phyloP scores from a whole-genome alignment of 768 basidiomycete species.

The Boletus tylopilopsis region DNA sequence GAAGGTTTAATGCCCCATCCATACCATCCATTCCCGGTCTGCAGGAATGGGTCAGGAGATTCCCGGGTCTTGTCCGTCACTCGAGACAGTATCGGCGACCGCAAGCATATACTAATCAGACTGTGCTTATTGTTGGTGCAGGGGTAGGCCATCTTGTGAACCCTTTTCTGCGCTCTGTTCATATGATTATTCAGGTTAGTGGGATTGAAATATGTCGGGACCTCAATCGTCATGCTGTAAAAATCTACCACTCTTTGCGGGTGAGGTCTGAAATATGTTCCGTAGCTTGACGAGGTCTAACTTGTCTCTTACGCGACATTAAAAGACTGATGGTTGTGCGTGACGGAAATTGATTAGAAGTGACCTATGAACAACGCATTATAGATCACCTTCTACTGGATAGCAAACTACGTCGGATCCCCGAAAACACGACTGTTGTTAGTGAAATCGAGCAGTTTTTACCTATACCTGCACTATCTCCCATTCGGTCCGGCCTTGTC shows the following conservation, averaged over 20 bases:
- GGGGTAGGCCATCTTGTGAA: neutral
- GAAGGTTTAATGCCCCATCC: slow-evolving; percentile 7
- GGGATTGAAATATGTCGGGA: slow-evolving; percentile 14
- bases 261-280: neutral
- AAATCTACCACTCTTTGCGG: slow-evolving; percentile 12
- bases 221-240: slow-evolving; percentile 4
- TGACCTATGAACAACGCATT: neutral
- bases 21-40: slow-evolving; percentile 12
- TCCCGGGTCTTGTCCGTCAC: slow-evolving; percentile 35
- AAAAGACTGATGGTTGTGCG: slow-evolving; percentile 8
- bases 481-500: slow-evolving; percentile 13
- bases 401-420: neutral
- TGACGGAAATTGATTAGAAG: neutral
- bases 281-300: neutral
- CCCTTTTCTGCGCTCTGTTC: neutral
- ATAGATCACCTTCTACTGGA: neutral
- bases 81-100: slow-evolving; percentile 43
- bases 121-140: slow-evolving; percentile 40
- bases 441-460: slow-evolving; percentile 15
- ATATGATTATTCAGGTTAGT: neutral
- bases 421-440: slow-evolving; percentile 7
- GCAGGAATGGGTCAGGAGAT: slow-evolving; percentile 16
- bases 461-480: neutral
- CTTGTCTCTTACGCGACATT: neutral
- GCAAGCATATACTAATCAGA: slow-evolving; percentile 33